A percentile compares a stretch with the other conserved stretches of the same genome.
Conservation (phyloP, 176 grass and related monocot species). For the Eleusine coracana region DNA sequence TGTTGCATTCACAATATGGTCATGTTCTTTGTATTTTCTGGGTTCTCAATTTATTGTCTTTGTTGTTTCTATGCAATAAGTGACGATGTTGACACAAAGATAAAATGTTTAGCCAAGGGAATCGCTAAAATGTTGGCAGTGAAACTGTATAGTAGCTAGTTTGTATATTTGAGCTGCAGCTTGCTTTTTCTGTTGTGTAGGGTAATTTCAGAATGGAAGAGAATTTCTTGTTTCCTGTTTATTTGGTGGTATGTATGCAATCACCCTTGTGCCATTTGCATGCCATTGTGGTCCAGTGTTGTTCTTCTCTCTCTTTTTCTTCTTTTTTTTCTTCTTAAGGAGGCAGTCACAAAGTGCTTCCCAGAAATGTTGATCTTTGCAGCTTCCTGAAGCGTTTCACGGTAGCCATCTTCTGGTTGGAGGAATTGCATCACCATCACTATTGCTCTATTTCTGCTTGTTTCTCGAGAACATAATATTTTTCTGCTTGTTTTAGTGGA, state of each 20-base stretch:
- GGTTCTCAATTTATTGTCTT: background rate
- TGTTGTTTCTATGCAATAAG: background rate
- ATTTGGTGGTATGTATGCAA: background rate
- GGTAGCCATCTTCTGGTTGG: too few species aligned
- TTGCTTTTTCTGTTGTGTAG: background rate
- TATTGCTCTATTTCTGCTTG: too few species aligned
- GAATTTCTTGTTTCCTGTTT: background rate
- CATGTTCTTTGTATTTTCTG: background rate
- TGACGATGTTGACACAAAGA: background rate
- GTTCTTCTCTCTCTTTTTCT: too few species aligned
- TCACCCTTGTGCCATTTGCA: background rate
- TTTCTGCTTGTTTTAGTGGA: too few species aligned
- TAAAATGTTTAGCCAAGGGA: background rate
- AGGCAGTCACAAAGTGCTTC: too few species aligned
- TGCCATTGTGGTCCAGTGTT: background rate
- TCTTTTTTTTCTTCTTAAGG: too few species aligned
- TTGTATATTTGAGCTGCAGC: background rate
- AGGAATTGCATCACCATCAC: too few species aligned
- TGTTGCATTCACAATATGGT: background rate
- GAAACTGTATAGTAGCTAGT: background rate
- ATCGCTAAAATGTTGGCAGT: background rate
- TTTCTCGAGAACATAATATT: too few species aligned
- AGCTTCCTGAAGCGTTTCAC: too few species aligned
- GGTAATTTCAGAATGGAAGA: background rate
- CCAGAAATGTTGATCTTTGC: too few species aligned